These are phyloP conservation scores for Xylariales sp. DNA, from an alignment of 2,329 filamentous ascomycete species.

Conservation along the genomic window DNA sequence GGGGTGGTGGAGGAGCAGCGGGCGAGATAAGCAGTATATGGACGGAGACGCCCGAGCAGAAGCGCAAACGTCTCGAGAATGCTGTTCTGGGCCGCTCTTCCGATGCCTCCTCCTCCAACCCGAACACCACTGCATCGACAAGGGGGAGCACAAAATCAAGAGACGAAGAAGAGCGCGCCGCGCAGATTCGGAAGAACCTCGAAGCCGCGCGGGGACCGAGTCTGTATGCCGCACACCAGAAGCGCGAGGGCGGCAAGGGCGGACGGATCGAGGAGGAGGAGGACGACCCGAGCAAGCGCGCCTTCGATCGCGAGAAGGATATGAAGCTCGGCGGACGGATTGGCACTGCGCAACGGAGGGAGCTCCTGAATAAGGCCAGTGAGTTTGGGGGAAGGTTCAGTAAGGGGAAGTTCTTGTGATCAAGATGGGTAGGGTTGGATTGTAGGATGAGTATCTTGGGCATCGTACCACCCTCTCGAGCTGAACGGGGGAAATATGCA, in stretches of 20 bases:
- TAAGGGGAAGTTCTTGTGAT: slow-evolving; percentile 62
- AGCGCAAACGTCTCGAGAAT: slow-evolving; percentile 73
- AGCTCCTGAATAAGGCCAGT: slow-evolving; percentile 73
- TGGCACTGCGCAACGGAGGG: slow-evolving; percentile 66
- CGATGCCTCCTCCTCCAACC: slow-evolving; percentile 31
- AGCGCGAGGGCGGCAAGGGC: slow-evolving; percentile 15
- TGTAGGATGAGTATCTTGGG: no score
- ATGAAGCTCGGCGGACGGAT: slow-evolving; percentile 75
- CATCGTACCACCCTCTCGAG: no score
- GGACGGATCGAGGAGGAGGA: slow-evolving; percentile 56
- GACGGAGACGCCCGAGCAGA: slow-evolving; percentile 90
- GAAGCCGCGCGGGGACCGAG: slow-evolving; percentile 53
- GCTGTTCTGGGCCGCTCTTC: slow-evolving; percentile 70
- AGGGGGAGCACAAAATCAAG: slow-evolving; percentile 25
- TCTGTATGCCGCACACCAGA: slow-evolving; percentile 55
- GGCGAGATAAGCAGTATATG: slow-evolving; percentile 66
- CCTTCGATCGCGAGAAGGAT: slow-evolving; percentile 90
- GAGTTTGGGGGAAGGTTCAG: slow-evolving; percentile 80
- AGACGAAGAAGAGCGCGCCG: slow-evolving; percentile 53
- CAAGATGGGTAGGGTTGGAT: background rate
- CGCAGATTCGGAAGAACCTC: slow-evolving; percentile 43
- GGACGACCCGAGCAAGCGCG: slow-evolving; percentile 85
- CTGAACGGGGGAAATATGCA: no score
- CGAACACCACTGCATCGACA: slow-evolving; percentile 20
- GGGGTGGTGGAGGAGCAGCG: slow-evolving; percentile 23